Conservation (phyloP, 768 basidiomycete genomes). For the Mycena chlorophos region DNA sequence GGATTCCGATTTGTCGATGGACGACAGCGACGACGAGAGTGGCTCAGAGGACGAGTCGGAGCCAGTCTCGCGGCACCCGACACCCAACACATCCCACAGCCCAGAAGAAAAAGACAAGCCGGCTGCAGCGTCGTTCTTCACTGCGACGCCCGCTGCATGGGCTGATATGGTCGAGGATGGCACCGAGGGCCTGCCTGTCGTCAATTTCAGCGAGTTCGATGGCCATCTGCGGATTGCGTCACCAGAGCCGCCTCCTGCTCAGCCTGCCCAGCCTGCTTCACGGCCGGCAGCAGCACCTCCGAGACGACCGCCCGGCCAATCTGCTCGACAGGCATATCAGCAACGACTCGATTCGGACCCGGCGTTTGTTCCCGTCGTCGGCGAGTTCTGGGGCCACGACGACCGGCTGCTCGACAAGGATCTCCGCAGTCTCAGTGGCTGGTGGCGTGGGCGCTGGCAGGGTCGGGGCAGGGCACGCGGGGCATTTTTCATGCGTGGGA, state of each 20-base stretch:
- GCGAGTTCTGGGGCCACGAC: conserved; percentile 94
- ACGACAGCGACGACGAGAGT: conserved; percentile 67
- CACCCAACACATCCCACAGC: conserved; percentile 69
- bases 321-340: conserved; percentile 84
- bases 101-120: conserved; percentile 49
- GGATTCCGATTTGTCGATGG: conserved; percentile 67
- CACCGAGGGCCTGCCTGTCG: conserved; percentile 69
- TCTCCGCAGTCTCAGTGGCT: conserved; percentile 76
- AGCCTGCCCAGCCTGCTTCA: conserved; percentile 26
- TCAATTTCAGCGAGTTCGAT: conserved; percentile 74
- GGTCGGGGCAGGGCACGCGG: conserved; percentile 66
- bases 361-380: conserved; percentile 86
- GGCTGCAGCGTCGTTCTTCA: conserved; percentile 54
- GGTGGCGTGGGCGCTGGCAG: conserved; percentile 85
- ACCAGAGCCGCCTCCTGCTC: too few relatives aligned
- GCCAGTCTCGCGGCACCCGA: conserved; percentile 58
- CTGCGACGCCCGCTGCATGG: conserved; percentile 55
- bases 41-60: too few relatives aligned
- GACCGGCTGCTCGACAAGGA: conserved; percentile 85
- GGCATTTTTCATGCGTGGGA: conserved; percentile 50
- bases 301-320: conserved; percentile 48
- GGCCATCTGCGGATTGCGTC: conserved; percentile 40
- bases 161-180: conserved; percentile 84
- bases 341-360: conserved; percentile 81
- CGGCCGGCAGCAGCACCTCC: conserved; percentile 15